Evolutionary conservation across 345 rosid species (phyloP).

Genomic region (Abelmoschus esculentus): DNA sequence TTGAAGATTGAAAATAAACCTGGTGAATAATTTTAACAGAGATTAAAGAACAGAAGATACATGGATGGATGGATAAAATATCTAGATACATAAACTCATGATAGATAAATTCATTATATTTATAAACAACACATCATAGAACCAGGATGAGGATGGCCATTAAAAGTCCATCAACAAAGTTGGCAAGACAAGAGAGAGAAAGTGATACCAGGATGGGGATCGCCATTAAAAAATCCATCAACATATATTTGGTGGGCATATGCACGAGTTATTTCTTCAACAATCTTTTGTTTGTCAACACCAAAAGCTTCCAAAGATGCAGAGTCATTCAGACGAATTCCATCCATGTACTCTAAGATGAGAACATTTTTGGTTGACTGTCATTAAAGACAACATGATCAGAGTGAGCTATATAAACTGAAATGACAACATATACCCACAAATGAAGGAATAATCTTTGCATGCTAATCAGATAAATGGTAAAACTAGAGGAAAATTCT

Average conservation of each 20-base stretch:
- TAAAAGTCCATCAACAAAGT: conserved; percentile 3
- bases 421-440: not conserved
- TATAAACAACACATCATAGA: not conserved
- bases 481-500: not conserved
- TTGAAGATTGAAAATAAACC: not conserved
- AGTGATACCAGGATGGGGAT: conserved; percentile 84
- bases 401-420: not conserved
- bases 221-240: conserved; percentile 96
- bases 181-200: not conserved
- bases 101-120: not conserved
- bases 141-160: not conserved
- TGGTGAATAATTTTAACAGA: not conserved
- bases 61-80: not conserved
- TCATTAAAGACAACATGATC: conserved; percentile 17
- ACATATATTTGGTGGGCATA: conserved; percentile 95
- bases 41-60: not conserved
- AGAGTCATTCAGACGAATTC: conserved; percentile 80
- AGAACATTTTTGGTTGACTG: conserved; percentile 86
- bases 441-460: not conserved
- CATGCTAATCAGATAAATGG: not conserved
- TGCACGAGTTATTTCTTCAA: conserved; percentile 96
- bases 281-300: conserved; percentile 67
- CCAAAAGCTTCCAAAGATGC: conserved; percentile 67
- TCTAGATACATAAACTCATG: not conserved
- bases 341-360: conserved; percentile 92